Conservation (phyloP, 78 protist genomes). For the Dictyostelium discoideum region DNA sequence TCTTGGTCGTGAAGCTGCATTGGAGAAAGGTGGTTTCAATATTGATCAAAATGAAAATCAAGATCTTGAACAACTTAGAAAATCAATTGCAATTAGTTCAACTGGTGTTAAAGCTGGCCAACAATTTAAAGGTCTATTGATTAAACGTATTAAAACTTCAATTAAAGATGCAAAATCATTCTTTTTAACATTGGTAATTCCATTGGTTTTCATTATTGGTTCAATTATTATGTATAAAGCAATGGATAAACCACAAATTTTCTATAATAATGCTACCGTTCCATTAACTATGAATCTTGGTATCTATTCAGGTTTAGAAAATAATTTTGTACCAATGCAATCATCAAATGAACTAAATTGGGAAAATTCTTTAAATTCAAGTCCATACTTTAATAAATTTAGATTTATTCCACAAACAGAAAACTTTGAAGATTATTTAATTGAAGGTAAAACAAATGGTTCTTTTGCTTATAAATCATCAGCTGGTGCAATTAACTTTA, state of each 20-base stretch:
- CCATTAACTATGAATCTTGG: conserved; percentile 3
- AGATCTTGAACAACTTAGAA: neutral
- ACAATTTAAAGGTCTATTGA: conserved; percentile 60
- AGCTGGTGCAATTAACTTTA: conserved; percentile 26
- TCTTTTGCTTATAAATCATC: neutral
- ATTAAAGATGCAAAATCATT: conserved; percentile 36
- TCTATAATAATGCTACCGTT: neutral
- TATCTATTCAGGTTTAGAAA: neutral
- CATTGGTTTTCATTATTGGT: conserved; percentile 27
- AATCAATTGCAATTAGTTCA: conserved; percentile 22
- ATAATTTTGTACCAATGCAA: neutral
- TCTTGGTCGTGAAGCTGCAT: neutral
- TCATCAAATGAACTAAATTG: neutral
- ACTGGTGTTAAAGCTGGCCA: conserved; percentile 14
- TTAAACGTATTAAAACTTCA: conserved; percentile 42
- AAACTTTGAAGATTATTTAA: neutral
- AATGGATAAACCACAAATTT: neutral
- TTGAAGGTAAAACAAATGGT: neutral
- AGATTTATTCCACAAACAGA: neutral
- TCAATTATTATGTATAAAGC: conserved; percentile 44
- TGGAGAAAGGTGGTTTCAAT: neutral
- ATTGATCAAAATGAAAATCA: conserved; percentile 1
- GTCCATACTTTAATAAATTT: neutral
- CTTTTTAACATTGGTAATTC: conserved; percentile 12
- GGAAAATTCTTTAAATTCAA: neutral